Evolutionary conservation across 2,329 filamentous ascomycete species (phyloP).

Genomic region (Verticillium longisporum): DNA sequence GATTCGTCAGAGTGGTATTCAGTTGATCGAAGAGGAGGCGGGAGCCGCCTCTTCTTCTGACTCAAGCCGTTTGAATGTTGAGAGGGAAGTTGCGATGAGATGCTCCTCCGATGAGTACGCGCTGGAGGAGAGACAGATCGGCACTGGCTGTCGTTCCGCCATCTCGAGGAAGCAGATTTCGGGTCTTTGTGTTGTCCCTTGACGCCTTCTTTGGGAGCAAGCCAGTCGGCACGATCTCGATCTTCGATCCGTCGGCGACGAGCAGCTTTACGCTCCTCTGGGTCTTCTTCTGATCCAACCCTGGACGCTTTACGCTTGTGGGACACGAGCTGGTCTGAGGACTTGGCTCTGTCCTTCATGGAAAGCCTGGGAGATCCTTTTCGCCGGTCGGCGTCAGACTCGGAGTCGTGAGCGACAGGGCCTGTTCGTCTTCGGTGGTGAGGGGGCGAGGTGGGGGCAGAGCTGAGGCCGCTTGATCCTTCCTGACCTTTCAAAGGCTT

Average conservation of each 20-base stretch:
- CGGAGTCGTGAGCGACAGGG: slow-evolving; percentile 36
- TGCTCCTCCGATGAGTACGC: slow-evolving; percentile 54
- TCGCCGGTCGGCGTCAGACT: slow-evolving; percentile 44
- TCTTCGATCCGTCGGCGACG: slow-evolving; percentile 43
- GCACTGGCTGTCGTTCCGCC: slow-evolving; percentile 22
- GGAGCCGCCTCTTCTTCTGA: slow-evolving; percentile 55
- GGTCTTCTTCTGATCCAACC: slow-evolving; percentile 52
- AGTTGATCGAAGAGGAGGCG: slow-evolving; percentile 53
- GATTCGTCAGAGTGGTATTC: slow-evolving; percentile 65
- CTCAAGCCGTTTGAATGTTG: slow-evolving; percentile 47
- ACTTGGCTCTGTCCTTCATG: slow-evolving; percentile 39
- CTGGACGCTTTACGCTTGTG: slow-evolving; percentile 48
- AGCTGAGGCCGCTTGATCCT: slow-evolving; percentile 50
- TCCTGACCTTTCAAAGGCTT: slow-evolving; percentile 38
- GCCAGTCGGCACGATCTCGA: slow-evolving; percentile 12
- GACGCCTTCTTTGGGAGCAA: slow-evolving; percentile 1
- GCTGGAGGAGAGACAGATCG: slow-evolving; percentile 55
- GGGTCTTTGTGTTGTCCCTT: slow-evolving; percentile 15
- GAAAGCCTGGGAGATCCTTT: slow-evolving; percentile 34
- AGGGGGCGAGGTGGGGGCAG: slow-evolving; percentile 49
- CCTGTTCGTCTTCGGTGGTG: slow-evolving; percentile 29
- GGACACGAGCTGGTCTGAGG: slow-evolving; percentile 35
- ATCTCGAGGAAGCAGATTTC: slow-evolving; percentile 23
- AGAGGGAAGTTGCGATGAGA: slow-evolving; percentile 55
- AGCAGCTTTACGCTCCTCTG: slow-evolving; percentile 44